Evolutionary conservation across 495 filamentous ascomycete species (phyloP), one percentile per base, ranked within the genome.

Genomic region (Aspergillus coremiiformis): DNA sequence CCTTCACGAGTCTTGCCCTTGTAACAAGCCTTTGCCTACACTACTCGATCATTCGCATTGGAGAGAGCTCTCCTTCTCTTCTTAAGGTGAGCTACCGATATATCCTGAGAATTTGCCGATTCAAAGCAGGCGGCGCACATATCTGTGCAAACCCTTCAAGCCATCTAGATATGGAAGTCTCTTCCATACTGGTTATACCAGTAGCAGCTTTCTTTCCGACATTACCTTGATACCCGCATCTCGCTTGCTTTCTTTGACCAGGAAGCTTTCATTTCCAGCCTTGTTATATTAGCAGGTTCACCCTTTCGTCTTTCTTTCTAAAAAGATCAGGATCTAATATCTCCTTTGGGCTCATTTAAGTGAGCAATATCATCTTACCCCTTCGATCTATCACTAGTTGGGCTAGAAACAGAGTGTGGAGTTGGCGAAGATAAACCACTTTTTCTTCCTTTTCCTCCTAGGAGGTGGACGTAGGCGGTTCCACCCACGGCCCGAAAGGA

Each of bases 1-100:
- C 70, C 71, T 45, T 68, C 72, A 42, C 70, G 71, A 53, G 64
- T 74, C 58, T 66, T 76, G 56, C 64, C 70, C 58, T 64, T 74
- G 70, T 76, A 76, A 74, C 64, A 51, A 54, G 43, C 47, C 45
- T 41, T 23, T 33, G 2, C n/a, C 26, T n/a, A 53, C 27, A 35
- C 39, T 22, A 29, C 33, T 27, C 45, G 23, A 35, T 26, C 39
- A 20, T 43, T 19, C 44, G 11, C 26, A 22, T 5, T 19, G 37
- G 44, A 46, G 33, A 10, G 39, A n/a, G 12, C 35, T 39, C 29
- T 44, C 39, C 26, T 45, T 46, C 39, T 46, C 47, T 42, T 41
- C 21, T 58, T 54, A 61, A 67, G 66, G 67, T 71, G 70, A 72
- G 67, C 63, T 63, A 54, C 53, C 45, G 50, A 51, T 22, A 33